Evolutionary conservation across 345 rosid genomes (phyloP), one percentile per base, ranked within the genome.

Genomic region (Salix caprea): DNA sequence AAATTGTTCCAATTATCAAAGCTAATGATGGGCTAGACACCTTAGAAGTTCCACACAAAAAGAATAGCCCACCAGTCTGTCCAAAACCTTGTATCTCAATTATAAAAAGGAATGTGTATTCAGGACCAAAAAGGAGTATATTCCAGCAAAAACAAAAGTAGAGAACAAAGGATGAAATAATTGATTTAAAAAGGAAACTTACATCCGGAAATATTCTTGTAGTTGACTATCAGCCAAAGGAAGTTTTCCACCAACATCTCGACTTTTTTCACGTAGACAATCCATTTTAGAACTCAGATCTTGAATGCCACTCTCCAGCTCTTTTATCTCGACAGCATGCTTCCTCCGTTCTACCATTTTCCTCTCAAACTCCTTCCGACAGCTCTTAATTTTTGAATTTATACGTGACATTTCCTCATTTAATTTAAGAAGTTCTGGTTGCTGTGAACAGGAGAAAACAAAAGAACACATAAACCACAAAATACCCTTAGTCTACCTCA

Each of bases 401-500:
- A 91, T 86, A 67, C 97, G 97, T 80, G 96, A 80, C 85, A 80
- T 87, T 86, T 89, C 98, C 85, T 91, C 99, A 77, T 91, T 92
- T 73, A 91, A 78, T 78, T 91, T 96, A 85, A 93, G 83, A 87
- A 92, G 94, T 86, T 90, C 93, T 46, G 97, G 98, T 96, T 93
- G 97, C 99, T 96, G 82, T 62, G 34, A 76, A 46, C 60, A 56
- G 54, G 10, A 77, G 71, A 74, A 50, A 60, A 80, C 28, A 71
- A 30, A 10, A 37, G 76, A 21, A 75, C 40, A 73, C 30, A 76
- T 24, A 75, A 65, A 75, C 69, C 61, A 68, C 69, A 44, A 72
- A 50, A 30, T 39, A 78, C 79, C 76, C 21, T 16, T 26, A 18
- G 30, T 74, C 18, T 21, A 48, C 36, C 40, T 15, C n/a, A 71